Base-by-base conservation (phyloP, 2,329 filamentous ascomycete genomes). In the Scedosporium boydii region DNA sequence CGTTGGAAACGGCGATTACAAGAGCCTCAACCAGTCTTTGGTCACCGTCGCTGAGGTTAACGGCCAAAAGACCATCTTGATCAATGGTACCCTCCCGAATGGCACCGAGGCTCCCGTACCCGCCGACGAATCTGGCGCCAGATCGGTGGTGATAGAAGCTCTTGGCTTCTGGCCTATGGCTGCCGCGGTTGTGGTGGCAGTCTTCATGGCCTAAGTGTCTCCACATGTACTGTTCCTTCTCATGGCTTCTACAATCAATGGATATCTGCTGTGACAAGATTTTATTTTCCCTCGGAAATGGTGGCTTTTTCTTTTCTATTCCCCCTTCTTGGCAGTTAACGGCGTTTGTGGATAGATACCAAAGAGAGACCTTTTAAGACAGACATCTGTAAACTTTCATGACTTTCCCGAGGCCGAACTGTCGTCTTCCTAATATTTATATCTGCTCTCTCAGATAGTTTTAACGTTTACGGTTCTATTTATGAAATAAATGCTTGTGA, bases 1-100 rank as follows among this genome's bases (percentile, higher is more conserved):
- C 9, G 78, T 93, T 53, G 88, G 87, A 62, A 82, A 88, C 70
- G 86, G 86, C 46, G 85, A 79, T 65, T 86, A 86, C 66, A 70
- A 70, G 3, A 74, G 70, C 2, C 76, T 89, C 60, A 87, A 91
- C 75, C 79, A 84, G 68, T 79, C 78, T 0, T 67, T 91, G 1
- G 80, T 90, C 63, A 81, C 78, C 12, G 81, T 93, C 1, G 83
- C 81, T 2, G 63, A 71, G 23, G 71, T 69, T 64, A 87, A 90
- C 62, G 85, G 85, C 59, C 87, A 81, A 1, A 75, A 75, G 65
- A 87, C 83, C 1, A 81, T 95, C 44, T 77, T 90, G 34, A 76
- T 93, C 70, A 91, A 92, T 71, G 90, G 90, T n/a, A 89, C 87
- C 0, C 76, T 93, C 3, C 83, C 86, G 34, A 88, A 89, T 67